Base-by-base conservation (phyloP, 2,329 filamentous ascomycete species). In the Eurotiales sp. region DNA sequence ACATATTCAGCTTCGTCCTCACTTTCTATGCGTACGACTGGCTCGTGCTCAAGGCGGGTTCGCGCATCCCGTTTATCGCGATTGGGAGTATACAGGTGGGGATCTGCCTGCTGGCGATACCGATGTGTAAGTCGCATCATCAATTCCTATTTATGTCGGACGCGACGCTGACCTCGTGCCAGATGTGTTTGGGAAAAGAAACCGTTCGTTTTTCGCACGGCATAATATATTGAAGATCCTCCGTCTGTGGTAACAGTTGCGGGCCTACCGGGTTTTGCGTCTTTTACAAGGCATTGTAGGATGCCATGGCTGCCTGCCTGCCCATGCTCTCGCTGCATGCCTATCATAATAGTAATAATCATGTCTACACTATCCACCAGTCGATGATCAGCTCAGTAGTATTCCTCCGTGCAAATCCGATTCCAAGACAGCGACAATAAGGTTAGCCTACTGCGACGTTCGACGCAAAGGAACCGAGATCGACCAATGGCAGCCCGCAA, bases 21-120 rank as follows among this genome's bases (percentile, higher is more conserved):
- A 95, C 91, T 0, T 95, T 85, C 66, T 86, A 82, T 59, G 90
- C 89, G 1, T 95, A 89, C 61, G 77, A 90, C 52, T 96, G 92
- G 91, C 77, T 96, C 22, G 77, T 86, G 8, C 58, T 72, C 1
- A 64, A 66, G 8, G 82, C 82, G 1, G 81, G 83, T 54, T 77
- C 79, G 42, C 61, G 62, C 19, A 73, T 81, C 0, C 47, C 47
- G 25, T 92, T 96, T 70, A 78, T 87, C 49, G 78, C 81, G 17
- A 79, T 96, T 42, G 85, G 82, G 1, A 86, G 83, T 30, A 83
- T 95, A 15, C 90, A 96, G 71, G 77, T 95, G 0, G 84, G 76
- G 1, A 76, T 95, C 44, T 96, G 90, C 67, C 66, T 86, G 45
- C 66, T 87, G 56, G 90, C 84, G 48, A 77, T 96, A 52, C 87